A percentile compares a stretch with the other conserved stretches of the same genome.
Evolutionary conservation across 2,329 filamentous ascomycete species (phyloP).

Genomic region (Venturiaceae sp.): DNA sequence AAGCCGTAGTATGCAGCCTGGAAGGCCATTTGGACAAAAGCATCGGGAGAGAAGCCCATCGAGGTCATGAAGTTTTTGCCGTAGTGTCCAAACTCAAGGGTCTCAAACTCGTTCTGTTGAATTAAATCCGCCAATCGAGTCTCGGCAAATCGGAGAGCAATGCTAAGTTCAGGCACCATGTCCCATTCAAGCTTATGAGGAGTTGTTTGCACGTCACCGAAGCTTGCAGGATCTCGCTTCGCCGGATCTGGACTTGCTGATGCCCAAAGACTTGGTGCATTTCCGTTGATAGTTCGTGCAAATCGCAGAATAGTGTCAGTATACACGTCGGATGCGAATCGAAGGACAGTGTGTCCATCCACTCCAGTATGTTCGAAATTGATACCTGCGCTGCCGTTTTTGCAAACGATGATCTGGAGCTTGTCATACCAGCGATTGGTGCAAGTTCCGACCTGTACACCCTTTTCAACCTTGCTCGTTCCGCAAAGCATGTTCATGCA

Average conservation of each 20-base stretch:
- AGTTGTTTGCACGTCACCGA: slow-evolving; percentile 86
- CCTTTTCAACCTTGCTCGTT: slow-evolving; percentile 81
- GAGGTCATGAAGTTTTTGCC: slow-evolving; percentile 97
- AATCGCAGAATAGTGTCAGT: slow-evolving; percentile 96
- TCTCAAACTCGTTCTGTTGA: slow-evolving; percentile 91
- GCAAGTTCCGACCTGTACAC: slow-evolving; percentile 93
- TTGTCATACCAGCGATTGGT: slow-evolving; percentile 99
- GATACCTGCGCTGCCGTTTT: slow-evolving; percentile 96
- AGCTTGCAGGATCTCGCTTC: slow-evolving; percentile 82
- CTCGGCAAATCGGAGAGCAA: slow-evolving; percentile 89
- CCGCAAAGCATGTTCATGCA: slow-evolving; percentile 99
- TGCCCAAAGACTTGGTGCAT: slow-evolving; percentile 85
- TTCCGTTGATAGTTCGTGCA: slow-evolving; percentile 87
- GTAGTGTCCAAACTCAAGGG: slow-evolving; percentile 78
- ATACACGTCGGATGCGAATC: slow-evolving; percentile 93
- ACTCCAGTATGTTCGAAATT: slow-evolving; percentile 99
- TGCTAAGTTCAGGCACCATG: slow-evolving; percentile 83
- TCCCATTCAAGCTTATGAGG: slow-evolving; percentile 98
- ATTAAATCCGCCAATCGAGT: slow-evolving; percentile 89
- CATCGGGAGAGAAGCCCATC: slow-evolving; percentile 94
- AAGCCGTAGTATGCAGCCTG: slow-evolving; percentile 96
- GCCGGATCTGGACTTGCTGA: slow-evolving; percentile 84
- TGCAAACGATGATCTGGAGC: slow-evolving; percentile 96
- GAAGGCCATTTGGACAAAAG: slow-evolving; percentile 98
- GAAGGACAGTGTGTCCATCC: slow-evolving; percentile 90